phyloP scores from a whole-genome alignment of 2,329 filamentous ascomycete species.

The Metarhizium guizhouense region DNA sequence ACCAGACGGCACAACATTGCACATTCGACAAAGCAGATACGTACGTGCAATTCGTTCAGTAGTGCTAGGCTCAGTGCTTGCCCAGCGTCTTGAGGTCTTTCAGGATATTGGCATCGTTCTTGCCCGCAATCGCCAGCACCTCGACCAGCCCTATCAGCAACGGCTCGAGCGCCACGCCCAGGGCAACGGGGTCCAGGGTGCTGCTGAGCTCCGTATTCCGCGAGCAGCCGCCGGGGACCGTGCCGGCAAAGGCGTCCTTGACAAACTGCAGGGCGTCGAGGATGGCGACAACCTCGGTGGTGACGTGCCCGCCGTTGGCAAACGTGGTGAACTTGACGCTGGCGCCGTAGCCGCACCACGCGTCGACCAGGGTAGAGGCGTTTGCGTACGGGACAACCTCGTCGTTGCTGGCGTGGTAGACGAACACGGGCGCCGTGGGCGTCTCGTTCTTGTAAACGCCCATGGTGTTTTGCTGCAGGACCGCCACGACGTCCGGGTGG shows the following conservation, averaged over 20 bases:
- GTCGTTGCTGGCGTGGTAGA: neutral
- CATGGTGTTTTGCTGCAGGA: neutral
- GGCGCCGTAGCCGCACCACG: neutral
- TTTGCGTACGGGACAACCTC: neutral
- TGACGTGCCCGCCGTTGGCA: neutral
- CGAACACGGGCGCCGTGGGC: neutral
- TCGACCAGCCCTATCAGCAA: neutral
- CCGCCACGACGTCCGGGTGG: neutral
- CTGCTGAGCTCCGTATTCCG: neutral
- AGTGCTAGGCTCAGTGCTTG: neutral
- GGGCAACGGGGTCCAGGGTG: neutral
- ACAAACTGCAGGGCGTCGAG: neutral
- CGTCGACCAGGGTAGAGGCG: neutral
- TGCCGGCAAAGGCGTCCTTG: neutral
- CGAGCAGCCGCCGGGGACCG: neutral
- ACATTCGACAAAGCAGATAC: no score
- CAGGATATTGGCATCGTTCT: neutral
- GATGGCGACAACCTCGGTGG: neutral
- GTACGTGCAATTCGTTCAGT: no score
- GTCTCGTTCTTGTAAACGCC: neutral
- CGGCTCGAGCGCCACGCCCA: neutral
- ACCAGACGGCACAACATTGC: no score
- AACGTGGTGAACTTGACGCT: neutral
- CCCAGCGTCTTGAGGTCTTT: neutral
- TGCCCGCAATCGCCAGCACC: neutral